Base-by-base conservation (phyloP, 495 filamentous ascomycete genomes). In the Penicillium dipodomyicola region DNA sequence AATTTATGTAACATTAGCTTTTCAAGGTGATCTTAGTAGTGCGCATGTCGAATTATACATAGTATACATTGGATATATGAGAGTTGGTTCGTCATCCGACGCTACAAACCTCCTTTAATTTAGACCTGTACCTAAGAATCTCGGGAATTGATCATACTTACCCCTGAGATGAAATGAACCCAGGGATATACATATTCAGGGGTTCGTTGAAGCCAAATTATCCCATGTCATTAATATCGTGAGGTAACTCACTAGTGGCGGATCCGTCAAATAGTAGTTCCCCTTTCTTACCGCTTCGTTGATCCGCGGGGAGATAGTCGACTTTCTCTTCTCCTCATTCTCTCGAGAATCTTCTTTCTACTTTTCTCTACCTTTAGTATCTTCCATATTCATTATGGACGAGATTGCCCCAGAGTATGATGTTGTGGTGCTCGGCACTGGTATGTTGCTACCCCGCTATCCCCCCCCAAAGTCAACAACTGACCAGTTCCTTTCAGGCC, bases 351-450 rank as follows among this genome's bases (percentile, higher is more conserved):
- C 57, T 44, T 30, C 60, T 30, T 52, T 43, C 40, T 41, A 40
- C 47, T 3, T 35, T 58, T 46, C 50, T 35, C 52, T 40, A 39
- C 29, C 43, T 30, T 20, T 54, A 54, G 23, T 52, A 47, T 39
- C 30, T 19, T 45, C 32, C 41, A 33, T 49, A 53, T 57, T 30
- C 68, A 81, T 59, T 73, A 96, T 96, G 91, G 94, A 96, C 72
- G 94, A 98, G 75, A 96, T 98, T 65, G 90, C 92, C 54, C 85
- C 87, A 54, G 91, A 96, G 74, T 98, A 98, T 81, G 94, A 98
- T 83, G 88, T 96, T 72, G 89, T 98, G 65, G 95, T 98, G 67
- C 87, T 98, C 68, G 94, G 94, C 77, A 98, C 94, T 67, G 91
- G 91, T 94, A 76, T 66, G 80, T 76, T 44, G 30, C 74, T 77